Evolutionary conservation across 768 basidiomycete species (phyloP).

Genomic region (Leccinum broughii): DNA sequence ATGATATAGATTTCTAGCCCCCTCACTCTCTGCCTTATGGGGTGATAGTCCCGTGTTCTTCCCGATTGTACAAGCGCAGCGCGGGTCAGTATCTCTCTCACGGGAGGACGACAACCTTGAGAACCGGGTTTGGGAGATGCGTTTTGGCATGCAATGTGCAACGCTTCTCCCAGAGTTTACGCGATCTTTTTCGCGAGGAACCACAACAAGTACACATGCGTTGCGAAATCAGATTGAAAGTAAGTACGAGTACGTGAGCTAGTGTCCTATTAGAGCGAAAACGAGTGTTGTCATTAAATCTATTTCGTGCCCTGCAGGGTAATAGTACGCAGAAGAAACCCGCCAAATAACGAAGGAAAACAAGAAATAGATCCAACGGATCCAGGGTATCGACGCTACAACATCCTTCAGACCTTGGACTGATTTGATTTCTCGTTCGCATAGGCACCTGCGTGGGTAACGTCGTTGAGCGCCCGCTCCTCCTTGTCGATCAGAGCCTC

Average conservation of each 20-base stretch:
- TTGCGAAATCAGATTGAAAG: neutral
- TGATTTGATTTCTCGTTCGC: conserved; percentile 1
- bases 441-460: neutral
- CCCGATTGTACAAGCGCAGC: no score
- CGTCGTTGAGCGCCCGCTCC: conserved; percentile 32
- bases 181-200: no score
- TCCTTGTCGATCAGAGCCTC: conserved; percentile 50
- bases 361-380: neutral
- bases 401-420: conserved; percentile 8
- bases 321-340: neutral
- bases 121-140: no score
- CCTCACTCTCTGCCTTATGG: neutral
- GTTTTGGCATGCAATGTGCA: no score
- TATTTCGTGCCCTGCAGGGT: neutral
- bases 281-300: neutral
- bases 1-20: neutral
- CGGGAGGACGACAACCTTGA: no score
- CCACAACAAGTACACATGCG: no score
- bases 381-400: neutral
- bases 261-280: neutral
- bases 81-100: no score
- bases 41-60: no score
- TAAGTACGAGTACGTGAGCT: neutral
- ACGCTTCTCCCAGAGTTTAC: no score
- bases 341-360: neutral